These are phyloP conservation scores for Saccharomyces jurei DNA, from an alignment of 805 yeast species.

Conservation along the genomic window DNA sequence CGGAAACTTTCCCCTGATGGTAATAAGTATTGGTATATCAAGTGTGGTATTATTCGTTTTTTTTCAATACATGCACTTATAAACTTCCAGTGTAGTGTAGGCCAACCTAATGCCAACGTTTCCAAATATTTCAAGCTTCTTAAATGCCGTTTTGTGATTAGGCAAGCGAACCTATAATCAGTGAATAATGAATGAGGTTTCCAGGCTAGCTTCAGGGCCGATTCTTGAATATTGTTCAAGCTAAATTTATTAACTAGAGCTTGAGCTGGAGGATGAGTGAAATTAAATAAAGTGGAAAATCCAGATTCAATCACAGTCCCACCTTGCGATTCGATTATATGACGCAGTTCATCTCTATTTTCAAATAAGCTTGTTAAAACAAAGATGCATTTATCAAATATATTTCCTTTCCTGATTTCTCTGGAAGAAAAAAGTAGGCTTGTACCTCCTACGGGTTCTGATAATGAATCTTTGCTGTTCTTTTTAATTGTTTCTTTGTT, in stretches of 20 bases:
- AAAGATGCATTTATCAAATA: conserved; percentile 34
- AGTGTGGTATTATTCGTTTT: conserved; percentile 5
- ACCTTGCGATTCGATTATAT: conserved; percentile 36
- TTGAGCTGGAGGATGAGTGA: background rate
- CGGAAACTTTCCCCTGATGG: conserved; percentile 63
- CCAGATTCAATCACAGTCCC: conserved; percentile 34
- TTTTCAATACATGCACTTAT: conserved; percentile 41
- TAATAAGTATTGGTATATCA: conserved; percentile 49
- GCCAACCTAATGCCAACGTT: conserved; percentile 79
- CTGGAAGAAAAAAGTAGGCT: background rate
- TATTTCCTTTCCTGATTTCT: background rate
- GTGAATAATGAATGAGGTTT: conserved; percentile 7
- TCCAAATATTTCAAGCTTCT: conserved; percentile 74
- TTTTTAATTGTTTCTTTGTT: background rate
- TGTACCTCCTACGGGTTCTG: background rate
- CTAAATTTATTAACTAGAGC: conserved; percentile 3
- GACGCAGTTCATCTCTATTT: conserved; percentile 28
- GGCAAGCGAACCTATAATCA: conserved; percentile 49
- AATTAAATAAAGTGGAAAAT: conserved; percentile 24
- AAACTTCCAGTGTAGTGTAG: conserved; percentile 55
- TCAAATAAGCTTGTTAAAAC: conserved; percentile 31
- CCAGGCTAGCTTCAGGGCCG: conserved; percentile 8
- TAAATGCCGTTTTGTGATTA: conserved; percentile 48
- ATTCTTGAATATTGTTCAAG: background rate
- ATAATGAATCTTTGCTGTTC: background rate